Evolutionary conservation across 139 green algal genomes (phyloP).

Genomic region (Tetraselmis striata): DNA sequence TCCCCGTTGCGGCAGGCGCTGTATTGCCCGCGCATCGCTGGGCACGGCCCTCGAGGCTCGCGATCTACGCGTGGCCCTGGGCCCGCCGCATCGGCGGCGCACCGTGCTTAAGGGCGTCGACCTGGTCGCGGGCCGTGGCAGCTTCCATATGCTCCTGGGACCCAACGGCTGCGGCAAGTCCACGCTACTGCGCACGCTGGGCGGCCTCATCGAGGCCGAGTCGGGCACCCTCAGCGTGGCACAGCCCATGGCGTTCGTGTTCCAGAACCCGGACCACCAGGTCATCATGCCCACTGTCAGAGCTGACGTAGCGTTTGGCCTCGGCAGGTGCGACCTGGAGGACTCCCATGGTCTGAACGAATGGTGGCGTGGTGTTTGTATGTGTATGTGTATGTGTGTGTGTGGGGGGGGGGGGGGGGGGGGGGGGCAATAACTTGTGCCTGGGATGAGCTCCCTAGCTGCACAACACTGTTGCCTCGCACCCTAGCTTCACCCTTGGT

Average conservation of each 20-base stretch:
- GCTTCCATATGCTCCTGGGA: slow-evolving; percentile 88
- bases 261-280: slow-evolving; percentile 98
- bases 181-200: slow-evolving; percentile 76
- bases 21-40: no score
- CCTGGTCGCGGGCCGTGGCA: slow-evolving; percentile 39
- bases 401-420: no score
- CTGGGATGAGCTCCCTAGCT: no score
- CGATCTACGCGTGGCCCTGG: not conserved
- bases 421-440: no score
- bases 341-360: no score
- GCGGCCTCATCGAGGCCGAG: slow-evolving; percentile 61
- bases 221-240: slow-evolving; percentile 34
- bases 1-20: no score
- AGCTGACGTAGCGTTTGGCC: slow-evolving; percentile 92
- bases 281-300: slow-evolving; percentile 86
- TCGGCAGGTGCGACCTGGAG: slow-evolving; percentile 70
- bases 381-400: no score
- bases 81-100: no score
- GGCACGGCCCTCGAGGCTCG: not conserved
- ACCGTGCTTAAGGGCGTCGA: slow-evolving; percentile 33
- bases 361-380: no score
- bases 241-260: slow-evolving; percentile 80
- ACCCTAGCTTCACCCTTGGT: no score
- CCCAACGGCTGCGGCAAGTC: slow-evolving; percentile 86
- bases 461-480: no score